Conservation (phyloP, 306 rosid species). For the Cucumis sativus region DNA sequence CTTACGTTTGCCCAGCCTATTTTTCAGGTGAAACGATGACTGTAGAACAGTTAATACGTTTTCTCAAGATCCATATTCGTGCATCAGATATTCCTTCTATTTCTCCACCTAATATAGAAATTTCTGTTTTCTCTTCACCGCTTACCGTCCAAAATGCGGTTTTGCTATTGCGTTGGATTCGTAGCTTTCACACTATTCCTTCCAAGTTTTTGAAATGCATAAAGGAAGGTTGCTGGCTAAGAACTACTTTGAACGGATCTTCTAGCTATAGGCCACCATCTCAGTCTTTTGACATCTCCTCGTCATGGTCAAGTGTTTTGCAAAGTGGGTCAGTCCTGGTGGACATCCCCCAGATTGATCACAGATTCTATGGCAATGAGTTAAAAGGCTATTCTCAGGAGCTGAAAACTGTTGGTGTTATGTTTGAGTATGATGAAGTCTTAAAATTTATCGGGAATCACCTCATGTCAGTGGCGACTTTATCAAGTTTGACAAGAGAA, state of each 20-base stretch:
- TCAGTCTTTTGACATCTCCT: constrained; percentile 35
- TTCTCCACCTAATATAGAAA: constrained; percentile 38
- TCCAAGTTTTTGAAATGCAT: constrained; percentile 31
- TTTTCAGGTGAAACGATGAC: constrained; percentile 27
- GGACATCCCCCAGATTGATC: constrained; percentile 61
- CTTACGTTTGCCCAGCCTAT: constrained; percentile 14
- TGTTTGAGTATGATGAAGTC: constrained; percentile 51
- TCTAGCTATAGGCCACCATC: constrained; percentile 38
- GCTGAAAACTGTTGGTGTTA: constrained; percentile 54
- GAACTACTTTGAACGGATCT: constrained; percentile 28
- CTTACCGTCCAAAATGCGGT: constrained; percentile 44
- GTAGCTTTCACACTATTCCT: constrained; percentile 14
- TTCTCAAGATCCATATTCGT: constrained; percentile 23
- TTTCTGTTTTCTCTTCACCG: constrained; percentile 33
- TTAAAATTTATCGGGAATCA: constrained; percentile 43
- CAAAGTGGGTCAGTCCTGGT: constrained; percentile 40
- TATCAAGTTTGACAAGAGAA: constrained; percentile 18
- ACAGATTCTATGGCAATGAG: constrained; percentile 28
- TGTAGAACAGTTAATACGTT: constrained; percentile 12
- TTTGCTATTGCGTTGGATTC: constrained; percentile 61
- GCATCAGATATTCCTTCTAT: constrained; percentile 56
- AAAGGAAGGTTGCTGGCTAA: constrained; percentile 57
- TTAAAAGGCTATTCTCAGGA: constrained; percentile 38
- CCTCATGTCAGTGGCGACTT: constrained; percentile 45
- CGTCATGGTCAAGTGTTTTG: constrained; percentile 39